phyloP scores from a whole-genome alignment of 176 grass and related monocot genomes.

The Avena insularis region DNA sequence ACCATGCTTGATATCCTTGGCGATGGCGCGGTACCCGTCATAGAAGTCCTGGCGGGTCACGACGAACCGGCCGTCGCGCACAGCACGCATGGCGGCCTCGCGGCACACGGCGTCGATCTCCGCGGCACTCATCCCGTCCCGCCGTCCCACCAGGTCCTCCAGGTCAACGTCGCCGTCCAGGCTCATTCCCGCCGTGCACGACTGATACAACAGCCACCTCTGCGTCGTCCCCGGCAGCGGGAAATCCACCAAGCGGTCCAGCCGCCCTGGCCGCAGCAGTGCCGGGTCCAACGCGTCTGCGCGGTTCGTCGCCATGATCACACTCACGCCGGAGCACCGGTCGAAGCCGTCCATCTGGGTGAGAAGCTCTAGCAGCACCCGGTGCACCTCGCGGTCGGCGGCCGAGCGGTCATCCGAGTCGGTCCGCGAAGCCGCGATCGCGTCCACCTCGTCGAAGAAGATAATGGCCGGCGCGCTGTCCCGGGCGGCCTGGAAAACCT shows the following conservation, averaged over 20 bases:
- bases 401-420: conserved; percentile 1
- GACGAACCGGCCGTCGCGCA: conserved; percentile 39
- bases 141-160: background rate
- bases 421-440: conserved; percentile 34
- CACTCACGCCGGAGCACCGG: conserved; percentile 32
- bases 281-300: conserved; percentile 45
- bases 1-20: background rate
- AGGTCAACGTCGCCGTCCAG: conserved; percentile 12
- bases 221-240: conserved; percentile 6
- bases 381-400: conserved; percentile 37
- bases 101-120: conserved; percentile 55
- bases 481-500: conserved; percentile 53
- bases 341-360: conserved; percentile 60
- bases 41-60: conserved; percentile 46
- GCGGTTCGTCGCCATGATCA: conserved; percentile 61
- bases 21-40: conserved; percentile 4
- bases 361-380: conserved; percentile 54
- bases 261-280: conserved; percentile 46
- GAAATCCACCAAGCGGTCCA: conserved; percentile 54
- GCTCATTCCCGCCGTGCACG: conserved; percentile 38
- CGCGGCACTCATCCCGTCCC: conserved; percentile 21
- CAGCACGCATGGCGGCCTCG: conserved; percentile 51
- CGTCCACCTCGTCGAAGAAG: conserved; percentile 60
- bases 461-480: conserved; percentile 41
- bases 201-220: background rate